Percentiles rank a stretch among this genome's conserved stretches.
phyloP scores from a whole-genome alignment of 805 yeast species.

The Isabelozyma pseudorhagii region DNA sequence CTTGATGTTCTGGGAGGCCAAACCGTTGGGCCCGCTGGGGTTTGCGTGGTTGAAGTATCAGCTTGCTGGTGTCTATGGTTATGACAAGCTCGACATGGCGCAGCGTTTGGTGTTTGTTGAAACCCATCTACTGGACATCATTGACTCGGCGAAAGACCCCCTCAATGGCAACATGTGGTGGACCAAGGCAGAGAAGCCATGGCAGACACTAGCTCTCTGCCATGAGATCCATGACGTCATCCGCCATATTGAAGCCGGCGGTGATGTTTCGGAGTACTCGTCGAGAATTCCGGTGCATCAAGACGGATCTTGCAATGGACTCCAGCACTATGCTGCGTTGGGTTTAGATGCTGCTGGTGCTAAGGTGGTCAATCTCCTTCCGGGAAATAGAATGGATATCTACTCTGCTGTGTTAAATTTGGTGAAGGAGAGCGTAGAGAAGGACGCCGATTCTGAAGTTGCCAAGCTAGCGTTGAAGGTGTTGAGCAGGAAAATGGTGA shows the following conservation, averaged over 20 bases:
- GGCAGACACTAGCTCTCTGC: conserved; percentile 37
- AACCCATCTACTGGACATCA: conserved; percentile 14
- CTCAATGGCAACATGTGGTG: conserved; percentile 28
- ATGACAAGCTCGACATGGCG: conserved; percentile 20
- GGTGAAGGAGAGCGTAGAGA: conserved; percentile 13
- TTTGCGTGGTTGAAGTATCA: conserved; percentile 38
- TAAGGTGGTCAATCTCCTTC: conserved; percentile 34
- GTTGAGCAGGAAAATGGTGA: conserved; percentile 30
- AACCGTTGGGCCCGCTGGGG: conserved; percentile 34
- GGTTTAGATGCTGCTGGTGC: conserved; percentile 37
- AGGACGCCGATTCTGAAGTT: background rate
- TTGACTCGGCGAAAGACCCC: conserved; percentile 27
- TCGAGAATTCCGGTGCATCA: conserved; percentile 38
- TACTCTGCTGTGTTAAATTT: conserved; percentile 28
- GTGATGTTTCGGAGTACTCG: conserved; percentile 14
- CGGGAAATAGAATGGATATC: conserved; percentile 26
- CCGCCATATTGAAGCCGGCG: conserved; percentile 11
- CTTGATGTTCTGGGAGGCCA: conserved; percentile 36
- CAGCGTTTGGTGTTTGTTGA: conserved; percentile 26
- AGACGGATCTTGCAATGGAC: conserved; percentile 46
- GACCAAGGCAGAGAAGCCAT: conserved; percentile 35
- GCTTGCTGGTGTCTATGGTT: conserved; percentile 30
- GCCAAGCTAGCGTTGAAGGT: conserved; percentile 13
- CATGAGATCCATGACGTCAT: conserved; percentile 23
- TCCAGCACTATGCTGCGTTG: conserved; percentile 45